Evolutionary conservation across 108 stramenopile species (phyloP).

Genomic region (Ochromonas danica): DNA sequence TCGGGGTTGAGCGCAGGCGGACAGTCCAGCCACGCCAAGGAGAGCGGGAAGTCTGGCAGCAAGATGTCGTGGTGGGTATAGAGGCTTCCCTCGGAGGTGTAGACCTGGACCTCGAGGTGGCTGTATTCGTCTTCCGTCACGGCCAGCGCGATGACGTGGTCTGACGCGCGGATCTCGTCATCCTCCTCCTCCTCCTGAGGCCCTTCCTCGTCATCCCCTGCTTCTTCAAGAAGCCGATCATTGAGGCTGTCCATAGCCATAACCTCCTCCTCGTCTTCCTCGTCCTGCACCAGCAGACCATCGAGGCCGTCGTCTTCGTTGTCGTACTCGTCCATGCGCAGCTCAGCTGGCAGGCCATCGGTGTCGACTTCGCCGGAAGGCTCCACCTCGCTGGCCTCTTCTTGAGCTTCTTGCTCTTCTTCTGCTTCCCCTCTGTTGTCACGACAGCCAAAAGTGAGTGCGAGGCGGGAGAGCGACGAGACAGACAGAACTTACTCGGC

Average conservation of each 20-base stretch:
- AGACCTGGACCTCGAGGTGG: slow-evolving; percentile 57
- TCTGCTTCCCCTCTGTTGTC: background rate
- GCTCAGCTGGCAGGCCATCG: slow-evolving; percentile 1
- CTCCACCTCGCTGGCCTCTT: background rate
- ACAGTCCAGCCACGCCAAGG: slow-evolving; percentile 62
- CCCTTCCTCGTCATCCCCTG: slow-evolving; percentile 39
- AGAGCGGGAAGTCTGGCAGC: slow-evolving; percentile 91
- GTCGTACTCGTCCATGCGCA: slow-evolving; percentile 36
- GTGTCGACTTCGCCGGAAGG: background rate
- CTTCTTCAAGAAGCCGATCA: background rate
- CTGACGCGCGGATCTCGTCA: slow-evolving; percentile 44
- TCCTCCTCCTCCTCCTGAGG: slow-evolving; percentile 35
- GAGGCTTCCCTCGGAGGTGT: slow-evolving; percentile 70
- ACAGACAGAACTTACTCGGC: background rate
- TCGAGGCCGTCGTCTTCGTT: slow-evolving; percentile 35
- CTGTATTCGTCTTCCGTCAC: slow-evolving; percentile 57
- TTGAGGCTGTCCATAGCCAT: background rate
- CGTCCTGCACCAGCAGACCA: background rate
- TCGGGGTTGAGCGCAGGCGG: slow-evolving; percentile 37
- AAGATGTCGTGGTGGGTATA: slow-evolving; percentile 91
- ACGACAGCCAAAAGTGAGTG: background rate
- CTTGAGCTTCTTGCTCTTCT: background rate
- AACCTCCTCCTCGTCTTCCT: background rate
- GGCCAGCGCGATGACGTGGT: slow-evolving; percentile 54
- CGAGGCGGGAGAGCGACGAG: background rate